Base-by-base conservation (phyloP, 1,284 basidiomycete species). In the Cutaneotrichosporon daszewskae region DNA sequence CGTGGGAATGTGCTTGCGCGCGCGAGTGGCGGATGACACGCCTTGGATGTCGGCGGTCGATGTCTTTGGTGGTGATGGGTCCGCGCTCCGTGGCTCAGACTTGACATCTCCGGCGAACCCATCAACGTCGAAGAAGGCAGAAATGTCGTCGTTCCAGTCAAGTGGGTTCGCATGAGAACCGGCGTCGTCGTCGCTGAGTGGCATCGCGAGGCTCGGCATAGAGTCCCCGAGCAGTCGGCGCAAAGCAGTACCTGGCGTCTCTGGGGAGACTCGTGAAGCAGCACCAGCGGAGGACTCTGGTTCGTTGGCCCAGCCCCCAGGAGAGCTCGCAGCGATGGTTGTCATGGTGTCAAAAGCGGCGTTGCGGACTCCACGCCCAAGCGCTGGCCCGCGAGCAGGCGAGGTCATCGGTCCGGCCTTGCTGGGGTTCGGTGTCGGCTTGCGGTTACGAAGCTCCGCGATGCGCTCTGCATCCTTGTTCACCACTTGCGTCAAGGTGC, bases 81-180 rank as follows among this genome's bases (percentile, higher is more conserved):
- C n/a, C n/a, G n/a, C n/a, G n/a, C n/a, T n/a, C n/a, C n/a, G n/a
- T n/a, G n/a, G n/a, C n/a, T n/a, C n/a, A n/a, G n/a, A n/a, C n/a
- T n/a, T n/a, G n/a, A n/a, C n/a, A n/a, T n/a, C n/a, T 48, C 57
- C 53, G 12, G 54, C 45, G 44, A 64, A 64, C 3, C 60, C 59
- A 14, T 64, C 64, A 6, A 66, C 54, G 40, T 67, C 55, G 45
- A 67, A 66, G 38, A 66, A 62, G 8, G 61, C 55, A 3, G 62
- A 64, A 2, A 63, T 36, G 36, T 67, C 62, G n/a, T 53, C 49
- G 20, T 47, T 46, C 62, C 63, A 64, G 11, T 32, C 10, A 2
- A 22, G 7, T 6, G 32, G 9, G 16, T 16, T 40, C 25, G 37
- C n/a, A n/a, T 34, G 32, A 3, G 29, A 19, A 10, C 40, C 34